phyloP scores from a whole-genome alignment of 2,329 filamentous ascomycete genomes.

The Tolypocladium ovalisporum region DNA sequence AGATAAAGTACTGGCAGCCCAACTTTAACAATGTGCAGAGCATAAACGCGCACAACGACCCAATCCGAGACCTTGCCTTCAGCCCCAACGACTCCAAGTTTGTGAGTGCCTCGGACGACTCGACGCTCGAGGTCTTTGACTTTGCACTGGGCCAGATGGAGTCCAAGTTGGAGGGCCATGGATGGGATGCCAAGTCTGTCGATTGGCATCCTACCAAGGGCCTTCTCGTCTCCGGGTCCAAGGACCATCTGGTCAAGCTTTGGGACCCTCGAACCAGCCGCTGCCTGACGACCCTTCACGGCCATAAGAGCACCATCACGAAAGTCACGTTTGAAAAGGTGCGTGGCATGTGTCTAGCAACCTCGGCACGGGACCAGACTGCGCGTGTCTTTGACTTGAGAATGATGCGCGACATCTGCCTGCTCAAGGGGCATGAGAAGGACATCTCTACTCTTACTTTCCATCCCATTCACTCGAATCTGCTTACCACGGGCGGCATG shows the following conservation, averaged over 20 bases:
- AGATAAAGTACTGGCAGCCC: slow-evolving; percentile 97
- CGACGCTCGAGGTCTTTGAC: slow-evolving; percentile 88
- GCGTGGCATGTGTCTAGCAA: slow-evolving; percentile 76
- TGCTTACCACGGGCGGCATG: slow-evolving; percentile 82
- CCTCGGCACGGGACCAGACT: slow-evolving; percentile 85
- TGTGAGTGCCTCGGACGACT: slow-evolving; percentile 90
- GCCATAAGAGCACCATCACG: slow-evolving; percentile 94
- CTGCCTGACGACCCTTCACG: slow-evolving; percentile 86
- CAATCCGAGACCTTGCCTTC: slow-evolving; percentile 85
- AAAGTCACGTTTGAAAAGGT: slow-evolving; percentile 84
- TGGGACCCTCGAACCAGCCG: slow-evolving; percentile 93
- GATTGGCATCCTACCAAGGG: slow-evolving; percentile 98
- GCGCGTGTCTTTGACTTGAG: slow-evolving; percentile 88
- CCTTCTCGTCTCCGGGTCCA: slow-evolving; percentile 87
- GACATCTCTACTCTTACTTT: slow-evolving; percentile 87
- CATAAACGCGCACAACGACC: slow-evolving; percentile 80
- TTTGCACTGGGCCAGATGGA: slow-evolving; percentile 82
- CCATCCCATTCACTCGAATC: slow-evolving; percentile 84
- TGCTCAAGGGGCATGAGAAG: slow-evolving; percentile 91
- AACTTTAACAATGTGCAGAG: slow-evolving; percentile 99
- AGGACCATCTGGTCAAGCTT: slow-evolving; percentile 93
- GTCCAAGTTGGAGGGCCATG: slow-evolving; percentile 78
- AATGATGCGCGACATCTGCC: slow-evolving; percentile 95
- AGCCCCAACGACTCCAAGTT: slow-evolving; percentile 93
- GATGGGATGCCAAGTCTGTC: slow-evolving; percentile 94